Base-by-base conservation (phyloP, 352 stramenopile species). In the Globisporangium recalcitrans region DNA sequence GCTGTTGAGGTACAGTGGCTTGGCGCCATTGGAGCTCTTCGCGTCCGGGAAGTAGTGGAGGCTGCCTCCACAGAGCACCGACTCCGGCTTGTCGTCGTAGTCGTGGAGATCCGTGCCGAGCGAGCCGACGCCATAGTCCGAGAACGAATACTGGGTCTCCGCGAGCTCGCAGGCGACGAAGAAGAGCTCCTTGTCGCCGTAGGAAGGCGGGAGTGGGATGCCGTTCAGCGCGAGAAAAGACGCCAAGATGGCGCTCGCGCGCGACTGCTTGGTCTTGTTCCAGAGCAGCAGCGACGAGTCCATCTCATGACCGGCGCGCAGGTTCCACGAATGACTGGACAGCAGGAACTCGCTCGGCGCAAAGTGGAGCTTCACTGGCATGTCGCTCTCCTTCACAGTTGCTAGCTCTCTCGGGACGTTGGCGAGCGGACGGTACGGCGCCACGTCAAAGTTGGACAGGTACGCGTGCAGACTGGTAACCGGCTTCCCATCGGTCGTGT, bases 121-220 rank as follows among this genome's bases (percentile, higher is more conserved):
- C 10, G 70, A 63, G 11, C 81, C 83, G 7, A 89, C 77, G 16
- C 71, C 81, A 56, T 77, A 87, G 51, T 90, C 72, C 0, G 81
- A 90, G 56, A 92, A 88, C 3, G 69, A 60, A 58, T 88, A 92
- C 61, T 81, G 63, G 5, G 81, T 84, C 62, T 93, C 81, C 0
- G 83, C 78, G 2, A 93, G 64, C 46, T 93, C 83, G 40, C 66
- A 82, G 0, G 83, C 81, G 11, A 89, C 48, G 60, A 89, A 90
- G 62, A 88, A 93, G n/a, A 90, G 65, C 52, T 93, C 81, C 60
- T 93, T 93, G 54, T 91, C 83, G 3, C 81, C 78, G 52, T 90
- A 89, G 24, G 74, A 86, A 8, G 74, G 74, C 19, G 77, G 77
- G 4, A 68, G 44, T 0, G 55, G 42, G n/a, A 80, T 63, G 24